Percentiles rank a stretch among this genome's conserved stretches.
Evolutionary conservation across 2,329 filamentous ascomycete genomes (phyloP).

Genomic region (Shiraia sp.): DNA sequence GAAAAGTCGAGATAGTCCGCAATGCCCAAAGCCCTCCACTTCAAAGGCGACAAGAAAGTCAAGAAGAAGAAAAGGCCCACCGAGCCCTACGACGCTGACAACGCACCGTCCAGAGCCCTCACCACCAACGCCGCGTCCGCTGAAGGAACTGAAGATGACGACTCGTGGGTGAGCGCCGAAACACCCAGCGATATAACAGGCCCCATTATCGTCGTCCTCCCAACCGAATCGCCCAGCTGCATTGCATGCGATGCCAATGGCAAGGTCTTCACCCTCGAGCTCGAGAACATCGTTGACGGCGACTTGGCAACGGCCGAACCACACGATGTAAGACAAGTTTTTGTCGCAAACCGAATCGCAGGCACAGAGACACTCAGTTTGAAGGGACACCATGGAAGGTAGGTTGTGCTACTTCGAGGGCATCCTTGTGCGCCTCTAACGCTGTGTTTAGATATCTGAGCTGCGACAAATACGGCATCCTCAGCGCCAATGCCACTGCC

Average conservation of each 20-base stretch:
- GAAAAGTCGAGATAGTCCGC: constrained; percentile 3
- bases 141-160: constrained; percentile 65
- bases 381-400: constrained; percentile 89
- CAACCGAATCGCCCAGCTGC: constrained; percentile 72
- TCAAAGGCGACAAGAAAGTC: constrained; percentile 95
- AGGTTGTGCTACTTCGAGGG: background rate
- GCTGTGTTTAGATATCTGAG: constrained; percentile 69
- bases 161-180: constrained; percentile 91
- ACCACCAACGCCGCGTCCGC: constrained; percentile 38
- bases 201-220: constrained; percentile 80
- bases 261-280: constrained; percentile 76
- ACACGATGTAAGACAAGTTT: constrained; percentile 94
- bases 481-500: constrained; percentile 78
- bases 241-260: constrained; percentile 86
- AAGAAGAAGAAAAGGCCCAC: constrained; percentile 85
- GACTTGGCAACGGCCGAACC: constrained; percentile 87
- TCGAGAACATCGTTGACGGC: constrained; percentile 88
- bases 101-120: constrained; percentile 38
- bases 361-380: constrained; percentile 83
- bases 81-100: constrained; percentile 52
- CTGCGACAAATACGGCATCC: constrained; percentile 79
- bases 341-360: constrained; percentile 82
- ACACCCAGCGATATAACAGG: constrained; percentile 73
- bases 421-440: background rate
- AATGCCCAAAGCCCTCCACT: constrained; percentile 88